phyloP scores from a whole-genome alignment of 2,329 filamentous ascomycete species.

The Monilinia vaccinii-corymbosi region DNA sequence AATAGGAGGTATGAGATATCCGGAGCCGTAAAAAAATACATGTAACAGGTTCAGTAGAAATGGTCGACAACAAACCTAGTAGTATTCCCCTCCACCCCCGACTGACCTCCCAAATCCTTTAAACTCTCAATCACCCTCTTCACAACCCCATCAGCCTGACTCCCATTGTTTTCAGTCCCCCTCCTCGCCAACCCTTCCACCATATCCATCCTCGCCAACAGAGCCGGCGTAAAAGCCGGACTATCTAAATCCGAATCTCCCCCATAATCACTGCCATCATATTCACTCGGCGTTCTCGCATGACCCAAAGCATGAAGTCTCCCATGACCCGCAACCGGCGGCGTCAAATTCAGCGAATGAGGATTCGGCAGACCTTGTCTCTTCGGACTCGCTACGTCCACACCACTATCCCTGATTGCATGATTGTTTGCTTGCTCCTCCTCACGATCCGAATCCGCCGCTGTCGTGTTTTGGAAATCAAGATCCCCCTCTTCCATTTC shows the following conservation, averaged over 20 bases:
- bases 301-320: conserved; percentile 41
- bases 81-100: conserved; percentile 61
- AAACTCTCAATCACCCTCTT: conserved; percentile 59
- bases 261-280: conserved; percentile 67
- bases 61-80: conserved; percentile 46
- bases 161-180: conserved; percentile 57
- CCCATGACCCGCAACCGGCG: conserved; percentile 12
- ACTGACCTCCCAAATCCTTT: conserved; percentile 63
- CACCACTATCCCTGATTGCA: conserved; percentile 29
- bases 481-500: conserved; percentile 41
- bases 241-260: conserved; percentile 62
- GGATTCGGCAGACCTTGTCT: conserved; percentile 9
- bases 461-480: conserved; percentile 25
- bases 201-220: conserved; percentile 62
- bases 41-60: not conserved
- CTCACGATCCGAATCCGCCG: conserved; percentile 9
- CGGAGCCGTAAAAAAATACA: too few relatives aligned
- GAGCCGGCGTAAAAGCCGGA: conserved; percentile 55
- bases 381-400: conserved; percentile 24
- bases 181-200: conserved; percentile 61
- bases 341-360: conserved; percentile 19
- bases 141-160: conserved; percentile 56
- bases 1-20: not conserved
- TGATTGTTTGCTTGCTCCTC: conserved; percentile 27
- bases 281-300: conserved; percentile 46